Evolutionary conservation across 139 green algal species (phyloP).

Genomic region (Raphidocelis subcapitata): DNA sequence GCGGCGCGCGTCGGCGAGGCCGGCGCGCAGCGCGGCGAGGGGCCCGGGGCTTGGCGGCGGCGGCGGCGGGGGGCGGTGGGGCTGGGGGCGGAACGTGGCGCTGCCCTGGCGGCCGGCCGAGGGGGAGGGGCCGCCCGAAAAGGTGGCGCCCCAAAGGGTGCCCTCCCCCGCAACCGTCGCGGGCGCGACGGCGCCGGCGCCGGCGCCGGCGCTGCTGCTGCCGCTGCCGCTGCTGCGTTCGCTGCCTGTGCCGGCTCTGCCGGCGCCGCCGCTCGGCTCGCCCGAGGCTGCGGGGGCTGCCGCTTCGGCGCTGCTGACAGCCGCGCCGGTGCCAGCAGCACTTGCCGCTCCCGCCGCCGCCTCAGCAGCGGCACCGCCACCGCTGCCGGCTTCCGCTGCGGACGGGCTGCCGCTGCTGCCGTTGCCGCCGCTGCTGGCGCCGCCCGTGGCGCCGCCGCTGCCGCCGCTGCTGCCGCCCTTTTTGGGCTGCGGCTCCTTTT

Average conservation of each 20-base stretch:
- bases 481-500: background rate
- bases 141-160: background rate
- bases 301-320: background rate
- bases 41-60: background rate
- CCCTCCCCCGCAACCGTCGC: background rate
- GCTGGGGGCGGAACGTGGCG: background rate
- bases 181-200: background rate
- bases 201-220: background rate
- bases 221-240: background rate
- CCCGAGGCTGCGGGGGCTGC: background rate
- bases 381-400: constrained; percentile 9
- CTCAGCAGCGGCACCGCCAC: background rate
- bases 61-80: background rate
- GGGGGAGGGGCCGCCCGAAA: too few species aligned
- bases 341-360: background rate
- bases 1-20: background rate
- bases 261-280: background rate
- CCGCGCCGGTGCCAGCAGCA: background rate
- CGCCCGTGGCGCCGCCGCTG: background rate
- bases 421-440: background rate
- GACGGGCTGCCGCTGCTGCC: constrained; percentile 2
- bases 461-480: background rate
- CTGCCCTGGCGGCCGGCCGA: background rate
- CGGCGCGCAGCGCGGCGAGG: background rate
- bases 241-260: background rate